Evolutionary conservation across 202 grass and related monocot species (phyloP), one percentile per base, ranked within the genome.

Genomic region (Saccharum hybrid): DNA sequence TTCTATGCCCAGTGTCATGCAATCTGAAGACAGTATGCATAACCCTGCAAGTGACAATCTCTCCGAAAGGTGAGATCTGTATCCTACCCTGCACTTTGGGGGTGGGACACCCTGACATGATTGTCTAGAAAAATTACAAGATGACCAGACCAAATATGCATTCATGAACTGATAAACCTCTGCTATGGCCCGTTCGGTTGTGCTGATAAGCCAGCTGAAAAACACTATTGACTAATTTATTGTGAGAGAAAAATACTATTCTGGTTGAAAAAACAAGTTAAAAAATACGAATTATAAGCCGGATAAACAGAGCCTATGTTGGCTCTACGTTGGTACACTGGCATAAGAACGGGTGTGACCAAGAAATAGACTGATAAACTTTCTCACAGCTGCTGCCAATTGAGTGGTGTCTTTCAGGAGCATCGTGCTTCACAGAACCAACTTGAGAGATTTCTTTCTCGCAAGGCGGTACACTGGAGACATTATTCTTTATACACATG

Each of bases 21-120:
- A 90, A 79, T 83, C 84, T 79, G 51, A 79, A 79, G 83, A 90
- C 83, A 86, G 62, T 67, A 41, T 23, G 83, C 79, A 83, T 67
- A 51, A 23, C 37, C 45, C 48, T 82, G 78, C 56, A 76, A 74
- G 68, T 74, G 83, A 34, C 88, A 79, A 68, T 49, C 5, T 79
- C 74, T 79, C 74, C 68, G 74, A 86, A 63, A 83, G 83, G 18
- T 23, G 79, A 74, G 83, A 74, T 83, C 45, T 74, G 8, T 86
- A 74, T 74, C 74, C 74, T 68, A 74, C 15, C 51, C 21, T 82
- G 83, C 83, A 51, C 76, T 72, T 73, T 42, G 59, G 67, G 56
- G 5, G 56, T 66, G 70, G 4, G 59, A 82, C 42, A 82, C 15
- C 48, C 66, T 68, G 31, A 60, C 71, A 61, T 46, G 33, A 41